Conservation (phyloP, 164 flowering plant species). For the Magnolia officinalis region DNA sequence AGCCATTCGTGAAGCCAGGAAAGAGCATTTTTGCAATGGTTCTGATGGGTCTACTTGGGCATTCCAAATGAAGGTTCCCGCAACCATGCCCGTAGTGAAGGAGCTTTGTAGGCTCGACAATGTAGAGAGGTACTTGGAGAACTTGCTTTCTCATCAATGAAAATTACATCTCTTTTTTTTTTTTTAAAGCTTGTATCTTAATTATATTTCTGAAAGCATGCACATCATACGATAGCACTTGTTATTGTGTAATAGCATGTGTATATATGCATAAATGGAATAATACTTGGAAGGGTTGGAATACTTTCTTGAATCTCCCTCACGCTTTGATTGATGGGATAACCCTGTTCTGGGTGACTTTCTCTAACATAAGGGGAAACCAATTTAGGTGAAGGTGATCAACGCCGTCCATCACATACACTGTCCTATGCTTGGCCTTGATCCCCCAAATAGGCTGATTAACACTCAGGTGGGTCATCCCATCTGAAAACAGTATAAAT, state of each 20-base stretch:
- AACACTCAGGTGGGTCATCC: too few relatives aligned
- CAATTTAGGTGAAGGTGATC: too few relatives aligned
- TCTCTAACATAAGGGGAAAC: too few relatives aligned
- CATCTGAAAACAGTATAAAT: too few relatives aligned
- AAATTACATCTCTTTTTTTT: not conserved
- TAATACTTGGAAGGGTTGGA: too few relatives aligned
- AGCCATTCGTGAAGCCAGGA: conserved; percentile 70
- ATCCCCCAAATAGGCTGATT: too few relatives aligned
- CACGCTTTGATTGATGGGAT: too few relatives aligned
- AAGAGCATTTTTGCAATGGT: conserved; percentile 46
- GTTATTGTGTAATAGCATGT: not conserved
- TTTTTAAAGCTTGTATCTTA: not conserved
- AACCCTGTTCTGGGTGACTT: too few relatives aligned
- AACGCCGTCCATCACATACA: too few relatives aligned
- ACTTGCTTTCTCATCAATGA: conserved; percentile 21
- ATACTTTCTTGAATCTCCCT: too few relatives aligned
- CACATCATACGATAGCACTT: not conserved
- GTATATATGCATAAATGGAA: not conserved
- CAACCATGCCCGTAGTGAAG: conserved; percentile 89
- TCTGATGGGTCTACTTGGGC: conserved; percentile 22
- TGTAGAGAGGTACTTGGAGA: conserved; percentile 63
- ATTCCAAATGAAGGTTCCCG: conserved; percentile 68
- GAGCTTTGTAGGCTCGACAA: conserved; percentile 73
- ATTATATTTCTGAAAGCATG: not conserved
- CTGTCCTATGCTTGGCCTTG: too few relatives aligned